Conservation (phyloP, 2,329 filamentous ascomycete genomes). For the Aspergillus brunneoviolaceus region DNA sequence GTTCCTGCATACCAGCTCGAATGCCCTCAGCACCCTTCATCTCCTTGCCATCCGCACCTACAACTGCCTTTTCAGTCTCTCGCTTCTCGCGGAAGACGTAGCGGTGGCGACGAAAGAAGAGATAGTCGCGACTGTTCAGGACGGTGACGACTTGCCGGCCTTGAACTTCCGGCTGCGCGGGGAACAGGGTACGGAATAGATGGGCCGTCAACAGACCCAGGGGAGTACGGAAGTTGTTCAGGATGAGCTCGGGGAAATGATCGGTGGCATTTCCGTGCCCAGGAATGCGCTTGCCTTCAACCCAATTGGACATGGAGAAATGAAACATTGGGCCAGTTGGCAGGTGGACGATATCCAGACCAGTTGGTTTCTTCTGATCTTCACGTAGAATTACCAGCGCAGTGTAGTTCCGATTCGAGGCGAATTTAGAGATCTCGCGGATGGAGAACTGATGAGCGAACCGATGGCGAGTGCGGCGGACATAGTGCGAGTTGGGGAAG, state of each 20-base stretch:
- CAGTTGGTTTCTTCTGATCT: slow-evolving; percentile 80
- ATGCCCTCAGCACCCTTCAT: slow-evolving; percentile 84
- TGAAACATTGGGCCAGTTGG: slow-evolving; percentile 88
- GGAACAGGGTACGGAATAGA: slow-evolving; percentile 78
- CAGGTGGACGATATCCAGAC: slow-evolving; percentile 79
- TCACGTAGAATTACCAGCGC: slow-evolving; percentile 83
- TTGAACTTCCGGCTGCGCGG: slow-evolving; percentile 75
- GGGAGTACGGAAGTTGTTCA: slow-evolving; percentile 94
- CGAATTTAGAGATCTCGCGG: slow-evolving; percentile 84
- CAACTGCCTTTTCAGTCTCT: slow-evolving; percentile 80
- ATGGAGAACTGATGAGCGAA: slow-evolving; percentile 90
- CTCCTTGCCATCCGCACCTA: slow-evolving; percentile 76
- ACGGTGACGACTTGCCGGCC: slow-evolving; percentile 88
- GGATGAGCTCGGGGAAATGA: slow-evolving; percentile 83
- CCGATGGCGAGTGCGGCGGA: slow-evolving; percentile 78
- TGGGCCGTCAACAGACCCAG: slow-evolving; percentile 84
- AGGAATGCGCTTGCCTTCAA: slow-evolving; percentile 81
- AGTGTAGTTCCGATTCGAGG: slow-evolving; percentile 77
- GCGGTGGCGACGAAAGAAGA: slow-evolving; percentile 85
- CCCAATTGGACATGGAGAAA: slow-evolving; percentile 86
- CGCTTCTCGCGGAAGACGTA: slow-evolving; percentile 92
- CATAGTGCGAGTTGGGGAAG: slow-evolving; percentile 79
- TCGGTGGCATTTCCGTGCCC: slow-evolving; percentile 88
- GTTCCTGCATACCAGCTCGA: slow-evolving; percentile 82
- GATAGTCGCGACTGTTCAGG: slow-evolving; percentile 94